phyloP scores from a whole-genome alignment of 805 yeast species.

The Ogataea sp. region DNA sequence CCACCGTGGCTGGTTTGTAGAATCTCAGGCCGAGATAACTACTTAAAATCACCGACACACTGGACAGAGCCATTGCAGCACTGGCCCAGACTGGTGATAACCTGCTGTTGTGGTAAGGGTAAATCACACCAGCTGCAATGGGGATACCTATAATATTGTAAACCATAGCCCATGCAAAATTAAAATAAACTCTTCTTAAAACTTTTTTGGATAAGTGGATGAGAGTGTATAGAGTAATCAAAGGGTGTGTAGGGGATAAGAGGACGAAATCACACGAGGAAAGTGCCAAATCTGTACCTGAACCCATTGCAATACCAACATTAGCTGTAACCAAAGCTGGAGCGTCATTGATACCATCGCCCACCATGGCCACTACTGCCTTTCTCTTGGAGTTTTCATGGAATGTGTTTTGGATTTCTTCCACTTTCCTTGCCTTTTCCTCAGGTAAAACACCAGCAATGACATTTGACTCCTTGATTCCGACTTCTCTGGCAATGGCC shows the following conservation, averaged over 20 bases:
- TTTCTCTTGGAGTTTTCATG: constrained; percentile 14
- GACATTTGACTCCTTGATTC: constrained; percentile 42
- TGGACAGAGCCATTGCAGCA: constrained; percentile 57
- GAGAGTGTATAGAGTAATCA: constrained; percentile 45
- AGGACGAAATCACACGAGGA: constrained; percentile 69
- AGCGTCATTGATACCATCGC: constrained; percentile 81
- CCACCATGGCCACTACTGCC: constrained; percentile 63
- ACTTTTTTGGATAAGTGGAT: constrained; percentile 43
- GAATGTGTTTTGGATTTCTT: constrained; percentile 42
- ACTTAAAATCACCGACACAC: constrained; percentile 50
- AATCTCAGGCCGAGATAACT: constrained; percentile 40
- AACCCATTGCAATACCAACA: constrained; percentile 69
- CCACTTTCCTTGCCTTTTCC: constrained; percentile 56
- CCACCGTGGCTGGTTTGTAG: too few relatives aligned
- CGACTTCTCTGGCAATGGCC: constrained; percentile 57
- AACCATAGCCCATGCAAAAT: constrained; percentile 52
- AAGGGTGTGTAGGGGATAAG: constrained; percentile 42
- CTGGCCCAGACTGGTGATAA: constrained; percentile 60
- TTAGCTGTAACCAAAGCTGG: constrained; percentile 72
- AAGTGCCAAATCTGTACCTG: constrained; percentile 70
- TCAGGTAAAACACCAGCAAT: constrained; percentile 69
- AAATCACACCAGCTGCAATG: constrained; percentile 60
- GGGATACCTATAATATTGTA: constrained; percentile 54
- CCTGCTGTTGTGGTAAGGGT: constrained; percentile 45
- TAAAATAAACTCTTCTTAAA: constrained; percentile 45